Evolutionary conservation across 371 early-diverging fungal genomes (phyloP), one percentile per base, ranked within the genome.

Genomic region (Saksenaea oblongispora): DNA sequence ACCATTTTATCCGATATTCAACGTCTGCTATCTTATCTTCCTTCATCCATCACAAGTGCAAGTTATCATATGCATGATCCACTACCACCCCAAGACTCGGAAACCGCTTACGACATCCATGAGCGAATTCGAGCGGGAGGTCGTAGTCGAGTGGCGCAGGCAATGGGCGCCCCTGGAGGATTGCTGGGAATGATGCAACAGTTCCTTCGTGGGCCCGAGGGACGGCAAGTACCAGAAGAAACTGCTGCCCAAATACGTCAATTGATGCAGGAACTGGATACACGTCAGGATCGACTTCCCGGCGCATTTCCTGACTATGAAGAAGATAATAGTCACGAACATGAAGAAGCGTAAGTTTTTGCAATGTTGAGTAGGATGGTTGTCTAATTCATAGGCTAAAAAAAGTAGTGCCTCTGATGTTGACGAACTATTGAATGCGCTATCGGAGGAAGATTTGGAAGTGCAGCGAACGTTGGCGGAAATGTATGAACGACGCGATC

Each of bases 61-160:
- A 86, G 86, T 53, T 83, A 78, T 64, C 87, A 85, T 64, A 88
- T 87, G 68, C 85, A 89, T 64, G 93, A 93, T 61, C 93, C 93
- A 27, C 51, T 93, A 35, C 93, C 93, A 22, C 93, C 93, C 5
- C 47, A 59, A 0, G 84, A 88, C 59, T 84, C 86, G 14, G 64
- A 73, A 1, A 79, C 87, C 27, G 61, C 71, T 5, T 86, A 88
- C 41, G 76, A 81, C 36, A 66, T 63, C 53, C 64, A 65, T 65
- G 71, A 71, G 39, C 63, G 67, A 59, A 67, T 51, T 56, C 74
- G 71, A 47, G 56, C 44, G 36, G 57, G 18, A n/a, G 18, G 11
- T 11, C 34, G 42, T 28, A 22, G 44, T 5, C 41, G 22, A 18
- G 54, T 35, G 65, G 69, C 14, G 63, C 69, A 1, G 31, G 42